A percentile compares a stretch with the other conserved stretches of the same genome.
Evolutionary conservation across 1,284 basidiomycete species (phyloP).

Genomic region (Ganoderma boninense): DNA sequence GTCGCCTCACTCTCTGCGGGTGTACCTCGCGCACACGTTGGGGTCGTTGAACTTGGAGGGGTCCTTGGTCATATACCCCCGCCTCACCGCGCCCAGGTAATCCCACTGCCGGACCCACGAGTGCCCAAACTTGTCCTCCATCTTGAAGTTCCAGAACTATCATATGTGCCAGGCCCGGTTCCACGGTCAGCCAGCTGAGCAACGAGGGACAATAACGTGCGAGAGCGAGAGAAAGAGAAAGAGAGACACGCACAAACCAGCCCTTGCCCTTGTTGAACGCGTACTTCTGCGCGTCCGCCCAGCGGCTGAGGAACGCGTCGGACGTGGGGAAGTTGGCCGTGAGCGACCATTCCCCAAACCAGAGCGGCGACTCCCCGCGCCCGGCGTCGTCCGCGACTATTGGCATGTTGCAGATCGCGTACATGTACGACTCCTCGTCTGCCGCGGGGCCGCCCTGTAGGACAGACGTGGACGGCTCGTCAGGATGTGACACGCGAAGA

Average conservation of each 20-base stretch:
- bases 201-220: too few species aligned
- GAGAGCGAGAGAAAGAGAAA: too few species aligned
- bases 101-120: conserved; percentile 73
- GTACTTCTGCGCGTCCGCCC: not conserved
- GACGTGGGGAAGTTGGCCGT: not conserved
- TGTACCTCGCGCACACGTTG: conserved; percentile 66
- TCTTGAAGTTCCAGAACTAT: conserved; percentile 72
- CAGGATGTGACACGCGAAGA: not conserved
- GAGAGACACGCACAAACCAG: not conserved
- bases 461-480: not conserved
- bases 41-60: conserved; percentile 64
- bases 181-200: not conserved
- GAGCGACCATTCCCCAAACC: not conserved
- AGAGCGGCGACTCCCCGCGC: not conserved
- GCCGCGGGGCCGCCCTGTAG: not conserved
- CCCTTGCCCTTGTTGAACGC: not conserved
- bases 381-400: conserved; percentile 53
- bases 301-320: not conserved
- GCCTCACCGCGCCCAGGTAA: conserved; percentile 66
- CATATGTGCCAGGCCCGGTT: not conserved
- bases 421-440: conserved; percentile 65
- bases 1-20: conserved; percentile 7
- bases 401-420: conserved; percentile 79
- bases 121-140: conserved; percentile 56
- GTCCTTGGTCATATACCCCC: conserved; percentile 69